phyloP scores from a whole-genome alignment of 1,284 basidiomycete genomes.

The Tilletia caries region DNA sequence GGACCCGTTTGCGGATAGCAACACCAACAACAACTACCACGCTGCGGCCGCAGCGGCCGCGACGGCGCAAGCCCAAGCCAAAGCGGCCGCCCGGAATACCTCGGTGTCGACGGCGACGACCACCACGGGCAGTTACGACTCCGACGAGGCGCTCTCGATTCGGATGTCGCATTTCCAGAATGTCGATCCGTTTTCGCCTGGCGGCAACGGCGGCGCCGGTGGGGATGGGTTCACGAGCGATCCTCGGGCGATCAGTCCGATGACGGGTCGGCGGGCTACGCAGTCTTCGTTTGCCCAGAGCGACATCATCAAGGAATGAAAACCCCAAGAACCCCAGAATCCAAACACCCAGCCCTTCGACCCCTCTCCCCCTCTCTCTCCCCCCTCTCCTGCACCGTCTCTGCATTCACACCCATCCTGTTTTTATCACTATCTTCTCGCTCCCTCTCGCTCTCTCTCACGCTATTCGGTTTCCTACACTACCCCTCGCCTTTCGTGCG shows the following conservation, averaged over 20 bases:
- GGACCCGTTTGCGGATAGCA: neutral
- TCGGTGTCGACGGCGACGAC: neutral
- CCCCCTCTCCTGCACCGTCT: too few species aligned
- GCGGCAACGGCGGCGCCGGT: neutral
- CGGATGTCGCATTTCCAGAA: slow-evolving; percentile 12
- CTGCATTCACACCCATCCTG: too few species aligned
- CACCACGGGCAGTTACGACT: neutral
- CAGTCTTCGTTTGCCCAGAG: neutral
- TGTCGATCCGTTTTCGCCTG: neutral
- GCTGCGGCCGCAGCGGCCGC: slow-evolving; percentile 4
- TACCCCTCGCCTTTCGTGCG: too few species aligned
- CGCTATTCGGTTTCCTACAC: neutral
- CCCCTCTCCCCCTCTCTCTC: too few species aligned
- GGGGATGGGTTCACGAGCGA: too few species aligned
- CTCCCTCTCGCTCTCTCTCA: neutral
- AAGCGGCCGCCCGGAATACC: neutral
- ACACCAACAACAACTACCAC: slow-evolving; percentile 2
- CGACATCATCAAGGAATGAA: neutral
- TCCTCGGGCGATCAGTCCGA: neutral
- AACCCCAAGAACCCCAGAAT: too few species aligned
- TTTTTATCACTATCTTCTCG: too few species aligned
- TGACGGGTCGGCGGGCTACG: neutral
- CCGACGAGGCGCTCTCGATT: slow-evolving; percentile 8
- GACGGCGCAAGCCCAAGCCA: neutral
- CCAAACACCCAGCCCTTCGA: too few species aligned